Conservation (phyloP, 2,329 filamentous ascomycete species). For the Ampelomyces quisqualis region DNA sequence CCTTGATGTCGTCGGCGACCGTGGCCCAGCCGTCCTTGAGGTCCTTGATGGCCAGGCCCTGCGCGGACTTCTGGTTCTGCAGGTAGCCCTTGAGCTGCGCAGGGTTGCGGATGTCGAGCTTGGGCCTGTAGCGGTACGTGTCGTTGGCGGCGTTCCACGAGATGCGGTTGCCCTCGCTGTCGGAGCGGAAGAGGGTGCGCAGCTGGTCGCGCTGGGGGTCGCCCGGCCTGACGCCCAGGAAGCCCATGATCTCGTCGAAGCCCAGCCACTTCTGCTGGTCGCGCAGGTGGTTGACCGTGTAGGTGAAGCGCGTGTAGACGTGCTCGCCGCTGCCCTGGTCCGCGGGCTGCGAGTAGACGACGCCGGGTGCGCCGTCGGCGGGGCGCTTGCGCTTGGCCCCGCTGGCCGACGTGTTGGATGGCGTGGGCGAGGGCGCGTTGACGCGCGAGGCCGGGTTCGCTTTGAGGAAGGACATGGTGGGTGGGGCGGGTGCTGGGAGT, state of each 20-base stretch:
- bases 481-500: too few relatives aligned
- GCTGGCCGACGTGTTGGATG: conserved; percentile 41
- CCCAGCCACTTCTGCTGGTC: conserved; percentile 67
- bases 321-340: conserved; percentile 75
- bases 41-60: conserved; percentile 81
- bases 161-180: conserved; percentile 62
- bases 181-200: conserved; percentile 62
- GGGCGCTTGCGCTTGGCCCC: conserved; percentile 61
- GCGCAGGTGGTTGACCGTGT: conserved; percentile 65
- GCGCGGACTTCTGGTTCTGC: conserved; percentile 76
- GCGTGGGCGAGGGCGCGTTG: conserved; percentile 64
- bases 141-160: conserved; percentile 60
- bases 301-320: conserved; percentile 84
- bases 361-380: conserved; percentile 46
- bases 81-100: conserved; percentile 78
- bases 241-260: conserved; percentile 75
- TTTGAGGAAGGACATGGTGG: conserved; percentile 44
- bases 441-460: conserved; percentile 33
- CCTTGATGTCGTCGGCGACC: conserved; percentile 74
- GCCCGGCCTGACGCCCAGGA: conserved; percentile 69
- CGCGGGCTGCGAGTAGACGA: conserved; percentile 72
- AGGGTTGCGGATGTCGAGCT: conserved; percentile 77
- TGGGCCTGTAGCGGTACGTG: conserved; percentile 79
- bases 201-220: conserved; percentile 60
- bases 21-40: conserved; percentile 94